Conservation (phyloP, 768 basidiomycete species). For the Sarcodon aspratus region DNA sequence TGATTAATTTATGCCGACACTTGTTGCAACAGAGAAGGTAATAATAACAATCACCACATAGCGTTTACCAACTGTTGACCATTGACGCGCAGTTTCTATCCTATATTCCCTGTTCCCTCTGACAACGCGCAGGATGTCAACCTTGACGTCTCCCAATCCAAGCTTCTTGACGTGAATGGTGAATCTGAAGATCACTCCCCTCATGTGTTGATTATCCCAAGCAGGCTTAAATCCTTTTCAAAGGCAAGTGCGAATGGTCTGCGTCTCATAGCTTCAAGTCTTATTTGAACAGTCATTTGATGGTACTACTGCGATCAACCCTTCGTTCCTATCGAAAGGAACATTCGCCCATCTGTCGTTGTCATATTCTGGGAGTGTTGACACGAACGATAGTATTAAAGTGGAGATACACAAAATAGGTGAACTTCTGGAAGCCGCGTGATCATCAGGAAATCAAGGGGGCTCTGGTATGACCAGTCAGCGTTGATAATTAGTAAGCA, state of each 20-base stretch:
- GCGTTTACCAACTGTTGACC: not conserved
- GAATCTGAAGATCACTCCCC: conserved; percentile 41
- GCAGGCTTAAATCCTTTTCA: conserved; percentile 79
- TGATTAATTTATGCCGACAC: conserved; percentile 71
- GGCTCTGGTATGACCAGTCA: too few species aligned
- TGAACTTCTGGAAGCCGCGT: too few species aligned
- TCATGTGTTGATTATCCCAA: conserved; percentile 81
- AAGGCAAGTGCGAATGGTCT: conserved; percentile 41
- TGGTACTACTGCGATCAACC: conserved; percentile 73
- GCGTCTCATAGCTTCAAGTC: not conserved
- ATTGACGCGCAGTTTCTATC: conserved; percentile 72
- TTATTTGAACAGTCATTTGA: conserved; percentile 51
- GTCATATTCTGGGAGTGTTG: conserved; percentile 3
- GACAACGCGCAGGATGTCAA: conserved; percentile 75
- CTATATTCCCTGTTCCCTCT: conserved; percentile 78
- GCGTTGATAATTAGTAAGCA: too few species aligned
- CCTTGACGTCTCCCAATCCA: conserved; percentile 76
- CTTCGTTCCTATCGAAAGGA: conserved; percentile 61
- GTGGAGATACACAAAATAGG: conserved; percentile 4
- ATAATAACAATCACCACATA: not conserved
- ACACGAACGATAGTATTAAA: not conserved
- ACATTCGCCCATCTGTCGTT: conserved; percentile 33
- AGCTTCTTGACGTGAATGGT: conserved; percentile 27
- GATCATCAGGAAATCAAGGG: too few species aligned
- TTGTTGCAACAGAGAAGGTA: conserved; percentile 83